Percentiles rank a stretch among this genome's conserved stretches.
phyloP scores from a whole-genome alignment of 495 filamentous ascomycete genomes.

The Penicillium chermesinum region DNA sequence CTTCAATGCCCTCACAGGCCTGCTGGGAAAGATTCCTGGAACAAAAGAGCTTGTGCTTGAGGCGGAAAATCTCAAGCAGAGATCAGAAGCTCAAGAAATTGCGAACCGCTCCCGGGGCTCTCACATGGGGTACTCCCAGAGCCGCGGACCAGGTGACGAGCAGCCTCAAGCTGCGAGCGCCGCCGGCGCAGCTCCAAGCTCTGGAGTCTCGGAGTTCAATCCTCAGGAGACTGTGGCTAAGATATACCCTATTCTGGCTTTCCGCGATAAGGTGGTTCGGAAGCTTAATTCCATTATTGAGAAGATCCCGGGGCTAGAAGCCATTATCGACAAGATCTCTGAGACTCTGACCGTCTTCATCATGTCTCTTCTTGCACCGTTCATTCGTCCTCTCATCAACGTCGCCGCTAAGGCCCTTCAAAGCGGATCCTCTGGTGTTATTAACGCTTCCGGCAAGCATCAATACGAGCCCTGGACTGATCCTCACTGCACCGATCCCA shows the following conservation, averaged over 20 bases:
- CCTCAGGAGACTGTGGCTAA: slow-evolving; percentile 72
- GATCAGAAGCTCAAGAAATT: slow-evolving; percentile 69
- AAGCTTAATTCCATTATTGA: slow-evolving; percentile 77
- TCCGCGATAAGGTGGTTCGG: slow-evolving; percentile 88
- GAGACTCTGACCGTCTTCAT: slow-evolving; percentile 89
- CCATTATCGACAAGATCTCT: slow-evolving; percentile 80
- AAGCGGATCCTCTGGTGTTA: slow-evolving; percentile 71
- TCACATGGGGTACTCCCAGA: slow-evolving; percentile 27
- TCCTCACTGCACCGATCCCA: slow-evolving; percentile 79
- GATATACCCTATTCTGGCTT: slow-evolving; percentile 92
- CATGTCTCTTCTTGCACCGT: slow-evolving; percentile 82
- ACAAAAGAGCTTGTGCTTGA: slow-evolving; percentile 71
- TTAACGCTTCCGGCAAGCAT: slow-evolving; percentile 73
- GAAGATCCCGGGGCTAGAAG: slow-evolving; percentile 86
- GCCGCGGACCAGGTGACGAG: slow-evolving; percentile 1
- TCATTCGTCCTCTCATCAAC: slow-evolving; percentile 86
- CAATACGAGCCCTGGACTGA: slow-evolving; percentile 92
- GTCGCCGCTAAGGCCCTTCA: slow-evolving; percentile 76
- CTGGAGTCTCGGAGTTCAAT: slow-evolving; percentile 71
- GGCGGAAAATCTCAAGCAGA: slow-evolving; percentile 67
- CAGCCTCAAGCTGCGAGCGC: slow-evolving; percentile 8
- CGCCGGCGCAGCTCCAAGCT: slow-evolving; percentile 30
- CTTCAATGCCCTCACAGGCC: slow-evolving; percentile 57
- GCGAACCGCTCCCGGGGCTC: slow-evolving; percentile 44
- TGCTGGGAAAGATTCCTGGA: slow-evolving; percentile 74